Evolutionary conservation across 2,329 filamentous ascomycete genomes (phyloP).

Genomic region (Fonsecaea multimorphosa): DNA sequence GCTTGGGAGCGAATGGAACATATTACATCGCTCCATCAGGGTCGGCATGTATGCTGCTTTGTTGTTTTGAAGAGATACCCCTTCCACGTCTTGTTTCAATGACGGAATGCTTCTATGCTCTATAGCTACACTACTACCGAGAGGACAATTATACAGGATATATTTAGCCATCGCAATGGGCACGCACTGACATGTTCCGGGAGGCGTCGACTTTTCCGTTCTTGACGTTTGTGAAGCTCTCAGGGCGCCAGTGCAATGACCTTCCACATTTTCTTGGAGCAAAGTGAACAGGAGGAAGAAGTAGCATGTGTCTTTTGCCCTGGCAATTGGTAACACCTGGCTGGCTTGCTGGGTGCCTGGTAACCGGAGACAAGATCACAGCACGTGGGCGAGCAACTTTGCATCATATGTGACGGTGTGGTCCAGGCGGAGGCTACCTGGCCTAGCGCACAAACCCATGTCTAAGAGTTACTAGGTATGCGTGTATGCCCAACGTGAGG

Average conservation of each 20-base stretch:
- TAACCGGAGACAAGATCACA: background rate
- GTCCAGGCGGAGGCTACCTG: background rate
- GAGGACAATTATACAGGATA: background rate
- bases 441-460: slow-evolving; percentile 14
- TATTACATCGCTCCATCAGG: background rate
- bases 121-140: background rate
- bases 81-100: slow-evolving; percentile 5
- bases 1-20: background rate
- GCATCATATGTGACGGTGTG: slow-evolving; percentile 9
- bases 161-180: background rate
- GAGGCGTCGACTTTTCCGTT: background rate
- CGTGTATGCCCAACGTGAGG: slow-evolving; percentile 36
- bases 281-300: background rate
- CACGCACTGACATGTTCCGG: background rate
- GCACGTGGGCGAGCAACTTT: slow-evolving; percentile 21
- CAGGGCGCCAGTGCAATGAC: background rate
- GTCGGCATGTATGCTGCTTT: slow-evolving; percentile 8
- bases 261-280: background rate
- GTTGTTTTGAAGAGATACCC: slow-evolving; percentile 5
- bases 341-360: too few species aligned
- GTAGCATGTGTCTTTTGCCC: background rate
- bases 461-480: slow-evolving; percentile 15
- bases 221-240: background rate
- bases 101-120: background rate
- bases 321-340: slow-evolving; percentile 5